Evolutionary conservation across 495 filamentous ascomycete species (phyloP), one percentile per base, ranked within the genome.

Genomic region (Echria macrotheca): DNA sequence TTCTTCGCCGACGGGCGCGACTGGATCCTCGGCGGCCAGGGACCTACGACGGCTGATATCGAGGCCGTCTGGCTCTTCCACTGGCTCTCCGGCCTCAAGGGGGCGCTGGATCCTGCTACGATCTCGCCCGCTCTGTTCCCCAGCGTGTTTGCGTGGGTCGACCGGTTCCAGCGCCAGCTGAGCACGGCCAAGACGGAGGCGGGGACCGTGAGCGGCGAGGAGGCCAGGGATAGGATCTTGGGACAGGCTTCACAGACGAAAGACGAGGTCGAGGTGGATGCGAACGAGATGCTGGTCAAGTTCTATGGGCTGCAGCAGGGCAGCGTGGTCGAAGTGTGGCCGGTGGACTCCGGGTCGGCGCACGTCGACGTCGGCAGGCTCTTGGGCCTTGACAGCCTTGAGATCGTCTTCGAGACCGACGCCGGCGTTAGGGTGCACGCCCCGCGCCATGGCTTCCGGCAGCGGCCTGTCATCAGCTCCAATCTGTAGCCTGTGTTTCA

Each of bases 21-120:
- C 5, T 86, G 80, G 79, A 60, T 85, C 10, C 56, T 77, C 2
- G 65, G 66, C 1, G 69, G 58, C 0, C 51, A 67, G 8, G 60
- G 59, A 22, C 73, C 80, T 8, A 61, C 61, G 11, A 56, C 82
- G 57, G 77, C 70, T 3, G 84, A 85, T 60, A 74, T 85, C 35
- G 77, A 84, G 59, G 73, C 72, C 14, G 66, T 80, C 10, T 86
- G 80, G 82, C 58, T 68, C 0, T 69, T 84, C 43, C 71, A 79
- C 54, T 86, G 84, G 83, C 49, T 84, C 1, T 56, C 62, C 5
- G 64, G 47, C 2, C 47, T 79, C 3, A 67, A 70, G 1, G 76
- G 71, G 2, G 73, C 77, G 9, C 54, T 83, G 22, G 67, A 70
- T 3, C 26, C 59, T 15, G 61, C 66, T 4, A 21, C 58, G 23